Conservation (phyloP, 306 rosid genomes). For the Senna tora region DNA sequence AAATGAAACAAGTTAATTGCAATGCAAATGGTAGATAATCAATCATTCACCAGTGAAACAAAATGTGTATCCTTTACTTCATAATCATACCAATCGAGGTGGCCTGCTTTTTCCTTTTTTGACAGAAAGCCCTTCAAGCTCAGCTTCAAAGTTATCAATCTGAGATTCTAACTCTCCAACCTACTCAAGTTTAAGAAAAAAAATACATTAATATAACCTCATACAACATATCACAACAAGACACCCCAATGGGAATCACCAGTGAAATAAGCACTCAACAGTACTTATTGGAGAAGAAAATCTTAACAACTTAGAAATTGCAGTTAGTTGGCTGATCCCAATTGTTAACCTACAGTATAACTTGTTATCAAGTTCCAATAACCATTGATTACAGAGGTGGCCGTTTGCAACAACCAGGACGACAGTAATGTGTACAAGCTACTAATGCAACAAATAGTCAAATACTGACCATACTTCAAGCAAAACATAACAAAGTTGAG, state of each 20-base stretch:
- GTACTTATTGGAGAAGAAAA: conserved; percentile 9
- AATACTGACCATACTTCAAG: not conserved
- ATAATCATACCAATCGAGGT: conserved; percentile 67
- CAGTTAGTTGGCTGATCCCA: not conserved
- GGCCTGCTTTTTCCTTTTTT: conserved; percentile 83
- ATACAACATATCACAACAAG: not conserved
- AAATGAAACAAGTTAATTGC: conserved; percentile 28
- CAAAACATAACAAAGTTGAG: conserved; percentile 26
- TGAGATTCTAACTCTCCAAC: conserved; percentile 83
- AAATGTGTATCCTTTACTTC: conserved; percentile 31
- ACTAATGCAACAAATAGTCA: conserved; percentile 7
- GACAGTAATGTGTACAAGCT: conserved; percentile 19
- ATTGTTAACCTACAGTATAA: conserved; percentile 2
- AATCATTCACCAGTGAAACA: conserved; percentile 10
- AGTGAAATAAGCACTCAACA: conserved; percentile 9
- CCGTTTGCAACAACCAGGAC: conserved; percentile 11
- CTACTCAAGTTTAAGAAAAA: conserved; percentile 41
- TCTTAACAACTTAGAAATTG: conserved; percentile 10
- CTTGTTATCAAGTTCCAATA: not conserved
- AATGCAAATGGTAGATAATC: conserved; percentile 27
- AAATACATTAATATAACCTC: not conserved
- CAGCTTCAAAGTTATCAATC: conserved; percentile 88
- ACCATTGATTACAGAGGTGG: not conserved
- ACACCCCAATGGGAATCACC: conserved; percentile 4
- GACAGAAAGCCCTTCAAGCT: conserved; percentile 76